phyloP scores from a whole-genome alignment of 2,329 filamentous ascomycete species.

The Fusarium sp. region DNA sequence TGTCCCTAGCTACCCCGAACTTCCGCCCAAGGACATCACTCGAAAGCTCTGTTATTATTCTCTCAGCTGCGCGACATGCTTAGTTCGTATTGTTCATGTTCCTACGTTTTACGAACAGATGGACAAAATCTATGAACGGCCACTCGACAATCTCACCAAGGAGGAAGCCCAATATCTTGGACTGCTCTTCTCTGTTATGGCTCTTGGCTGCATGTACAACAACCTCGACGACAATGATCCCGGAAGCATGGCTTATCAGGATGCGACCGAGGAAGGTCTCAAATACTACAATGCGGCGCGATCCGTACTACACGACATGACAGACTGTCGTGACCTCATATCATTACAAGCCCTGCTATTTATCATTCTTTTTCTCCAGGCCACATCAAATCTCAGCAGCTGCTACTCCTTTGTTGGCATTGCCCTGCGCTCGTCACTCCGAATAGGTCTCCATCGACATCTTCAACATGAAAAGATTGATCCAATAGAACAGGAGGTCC shows the following conservation, averaged over 20 bases:
- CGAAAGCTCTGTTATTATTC: slow-evolving; percentile 69
- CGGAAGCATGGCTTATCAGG: slow-evolving; percentile 63
- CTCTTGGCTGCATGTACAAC: slow-evolving; percentile 80
- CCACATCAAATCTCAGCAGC: slow-evolving; percentile 82
- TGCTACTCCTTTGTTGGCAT: slow-evolving; percentile 88
- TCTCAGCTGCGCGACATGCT: slow-evolving; percentile 69
- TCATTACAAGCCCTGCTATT: slow-evolving; percentile 84
- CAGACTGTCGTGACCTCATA: slow-evolving; percentile 79
- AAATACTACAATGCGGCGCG: slow-evolving; percentile 82
- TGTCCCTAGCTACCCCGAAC: slow-evolving; percentile 70
- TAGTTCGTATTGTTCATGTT: slow-evolving; percentile 81
- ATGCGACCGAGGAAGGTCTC: slow-evolving; percentile 72
- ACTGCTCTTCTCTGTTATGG: slow-evolving; percentile 78
- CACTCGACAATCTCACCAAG: slow-evolving; percentile 72
- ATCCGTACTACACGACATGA: slow-evolving; percentile 74
- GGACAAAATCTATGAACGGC: slow-evolving; percentile 81
- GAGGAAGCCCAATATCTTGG: slow-evolving; percentile 79
- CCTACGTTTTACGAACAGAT: slow-evolving; percentile 85
- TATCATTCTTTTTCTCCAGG: slow-evolving; percentile 86
- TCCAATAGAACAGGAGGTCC: slow-evolving; percentile 74
- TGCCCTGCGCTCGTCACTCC: slow-evolving; percentile 80
- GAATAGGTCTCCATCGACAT: slow-evolving; percentile 83
- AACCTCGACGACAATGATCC: slow-evolving; percentile 69
- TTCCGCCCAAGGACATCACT: slow-evolving; percentile 76
- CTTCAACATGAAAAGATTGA: slow-evolving; percentile 74